These are phyloP conservation scores for Jatropha curcas DNA, from an alignment of 345 rosid genomes.

Conservation along the genomic window DNA sequence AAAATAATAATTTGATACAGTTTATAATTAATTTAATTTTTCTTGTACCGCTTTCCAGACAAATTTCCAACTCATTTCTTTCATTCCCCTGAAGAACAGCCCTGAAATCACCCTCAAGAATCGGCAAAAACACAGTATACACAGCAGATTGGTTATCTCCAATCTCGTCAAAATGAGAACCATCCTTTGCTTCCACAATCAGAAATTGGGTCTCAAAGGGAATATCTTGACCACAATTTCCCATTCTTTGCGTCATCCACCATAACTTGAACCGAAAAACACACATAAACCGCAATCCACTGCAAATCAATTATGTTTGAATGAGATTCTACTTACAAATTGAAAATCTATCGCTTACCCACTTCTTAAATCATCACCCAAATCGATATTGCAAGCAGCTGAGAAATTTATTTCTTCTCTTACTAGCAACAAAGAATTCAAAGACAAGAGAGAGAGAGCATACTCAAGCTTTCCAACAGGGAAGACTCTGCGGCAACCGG, in stretches of 20 bases:
- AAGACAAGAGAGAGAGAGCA: constrained; percentile 7
- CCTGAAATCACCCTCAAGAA: constrained; percentile 68
- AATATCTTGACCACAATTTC: constrained; percentile 51
- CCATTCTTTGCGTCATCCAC: constrained; percentile 87
- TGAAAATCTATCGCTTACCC: background rate
- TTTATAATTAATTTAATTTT: too few relatives aligned
- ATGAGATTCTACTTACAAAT: background rate
- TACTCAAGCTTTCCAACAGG: constrained; percentile 66
- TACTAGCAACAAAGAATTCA: background rate
- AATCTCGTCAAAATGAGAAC: constrained; percentile 42
- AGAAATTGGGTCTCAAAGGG: constrained; percentile 71
- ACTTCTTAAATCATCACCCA: background rate
- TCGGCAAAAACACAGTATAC: constrained; percentile 54
- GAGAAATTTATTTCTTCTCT: too few relatives aligned
- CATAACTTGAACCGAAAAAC: constrained; percentile 68
- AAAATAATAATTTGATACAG: background rate
- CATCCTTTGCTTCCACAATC: constrained; percentile 47
- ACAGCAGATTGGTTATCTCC: constrained; percentile 35
- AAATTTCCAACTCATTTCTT: constrained; percentile 57
- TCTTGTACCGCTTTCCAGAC: constrained; percentile 60
- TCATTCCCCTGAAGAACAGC: constrained; percentile 70
- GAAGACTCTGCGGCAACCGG: constrained; percentile 53
- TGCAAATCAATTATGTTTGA: constrained; percentile 14
- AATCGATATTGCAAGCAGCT: background rate
- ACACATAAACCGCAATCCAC: constrained; percentile 69